phyloP scores from a whole-genome alignment of 441 rosid genomes.

The Erysimum cheiri region DNA sequence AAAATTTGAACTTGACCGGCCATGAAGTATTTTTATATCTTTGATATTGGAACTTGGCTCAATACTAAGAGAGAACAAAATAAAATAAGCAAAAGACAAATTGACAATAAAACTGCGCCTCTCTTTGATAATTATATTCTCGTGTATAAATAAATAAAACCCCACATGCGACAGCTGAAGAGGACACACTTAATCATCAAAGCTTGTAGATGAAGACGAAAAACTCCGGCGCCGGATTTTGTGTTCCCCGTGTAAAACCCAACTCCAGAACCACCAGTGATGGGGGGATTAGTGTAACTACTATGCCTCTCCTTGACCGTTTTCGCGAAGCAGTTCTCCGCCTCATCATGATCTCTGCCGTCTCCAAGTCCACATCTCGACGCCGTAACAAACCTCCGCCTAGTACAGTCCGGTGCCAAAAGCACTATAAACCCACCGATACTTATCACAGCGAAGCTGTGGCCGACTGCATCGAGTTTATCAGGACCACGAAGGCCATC shows the following conservation, averaged over 20 bases:
- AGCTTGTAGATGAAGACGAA: conserved; percentile 41
- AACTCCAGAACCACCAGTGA: conserved; percentile 17
- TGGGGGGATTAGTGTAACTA: conserved; percentile 46
- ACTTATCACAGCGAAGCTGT: conserved; percentile 68
- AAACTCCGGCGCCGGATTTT: conserved; percentile 48
- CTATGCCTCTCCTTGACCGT: conserved; percentile 65
- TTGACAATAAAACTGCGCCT: conserved; percentile 22
- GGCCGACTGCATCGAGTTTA: conserved; percentile 83
- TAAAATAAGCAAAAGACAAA: conserved; percentile 13
- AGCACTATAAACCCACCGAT: conserved; percentile 41
- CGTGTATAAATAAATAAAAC: conserved; percentile 31
- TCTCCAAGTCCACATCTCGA: conserved; percentile 47
- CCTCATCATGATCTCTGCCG: conserved; percentile 73
- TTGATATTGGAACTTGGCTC: conserved; percentile 13
- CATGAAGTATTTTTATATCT: neutral
- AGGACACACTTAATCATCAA: conserved; percentile 36
- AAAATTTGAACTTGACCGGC: neutral
- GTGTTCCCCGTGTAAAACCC: conserved; percentile 60
- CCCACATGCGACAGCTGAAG: conserved; percentile 36
- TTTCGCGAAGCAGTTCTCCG: conserved; percentile 70
- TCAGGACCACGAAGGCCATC: conserved; percentile 57
- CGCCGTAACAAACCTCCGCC: conserved; percentile 26
- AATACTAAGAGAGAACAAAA: neutral
- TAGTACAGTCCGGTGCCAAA: neutral
- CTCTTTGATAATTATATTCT: conserved; percentile 25